phyloP scores from a whole-genome alignment of 805 yeast genomes.

The Yarrowia alimentaria region DNA sequence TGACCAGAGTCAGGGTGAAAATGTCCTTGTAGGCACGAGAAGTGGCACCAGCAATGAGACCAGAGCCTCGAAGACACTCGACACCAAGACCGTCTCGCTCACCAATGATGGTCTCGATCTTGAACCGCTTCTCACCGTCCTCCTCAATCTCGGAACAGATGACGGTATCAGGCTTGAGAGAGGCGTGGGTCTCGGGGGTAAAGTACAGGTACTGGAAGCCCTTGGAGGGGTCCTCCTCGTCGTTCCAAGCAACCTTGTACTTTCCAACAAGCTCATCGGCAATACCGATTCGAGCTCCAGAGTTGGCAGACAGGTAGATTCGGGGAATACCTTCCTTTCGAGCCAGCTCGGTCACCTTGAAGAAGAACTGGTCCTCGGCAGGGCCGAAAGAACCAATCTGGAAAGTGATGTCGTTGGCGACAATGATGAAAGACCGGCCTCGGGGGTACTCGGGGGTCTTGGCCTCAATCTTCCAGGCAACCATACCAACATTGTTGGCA shows the following conservation, averaged over 20 bases:
- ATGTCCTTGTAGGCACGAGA: constrained; percentile 96
- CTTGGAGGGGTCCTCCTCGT: constrained; percentile 65
- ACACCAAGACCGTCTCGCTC: constrained; percentile 97
- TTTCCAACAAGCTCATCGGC: constrained; percentile 93
- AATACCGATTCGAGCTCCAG: constrained; percentile 98
- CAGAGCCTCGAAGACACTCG: constrained; percentile 97
- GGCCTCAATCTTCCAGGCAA: constrained; percentile 85
- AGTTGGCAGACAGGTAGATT: constrained; percentile 93
- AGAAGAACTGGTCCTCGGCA: constrained; percentile 86
- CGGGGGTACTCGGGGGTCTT: constrained; percentile 96
- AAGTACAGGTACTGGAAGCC: constrained; percentile 91
- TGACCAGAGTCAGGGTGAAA: constrained; percentile 94
- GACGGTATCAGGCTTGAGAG: constrained; percentile 34
- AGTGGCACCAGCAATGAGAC: constrained; percentile 98
- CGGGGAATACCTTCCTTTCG: constrained; percentile 91
- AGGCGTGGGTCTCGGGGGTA: constrained; percentile 56
- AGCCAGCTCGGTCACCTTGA: constrained; percentile 89
- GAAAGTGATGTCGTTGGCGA: constrained; percentile 96
- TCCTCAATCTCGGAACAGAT: constrained; percentile 70
- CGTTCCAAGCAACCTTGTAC: constrained; percentile 92
- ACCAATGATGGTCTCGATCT: constrained; percentile 85
- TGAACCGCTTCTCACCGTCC: constrained; percentile 80
- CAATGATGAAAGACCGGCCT: constrained; percentile 89
- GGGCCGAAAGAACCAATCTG: constrained; percentile 99
- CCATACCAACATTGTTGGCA: constrained; percentile 95